A percentile compares a stretch with the other conserved stretches of the same genome.
Evolutionary conservation across 139 green algal genomes (phyloP).

Genomic region (Haematococcus sp.): DNA sequence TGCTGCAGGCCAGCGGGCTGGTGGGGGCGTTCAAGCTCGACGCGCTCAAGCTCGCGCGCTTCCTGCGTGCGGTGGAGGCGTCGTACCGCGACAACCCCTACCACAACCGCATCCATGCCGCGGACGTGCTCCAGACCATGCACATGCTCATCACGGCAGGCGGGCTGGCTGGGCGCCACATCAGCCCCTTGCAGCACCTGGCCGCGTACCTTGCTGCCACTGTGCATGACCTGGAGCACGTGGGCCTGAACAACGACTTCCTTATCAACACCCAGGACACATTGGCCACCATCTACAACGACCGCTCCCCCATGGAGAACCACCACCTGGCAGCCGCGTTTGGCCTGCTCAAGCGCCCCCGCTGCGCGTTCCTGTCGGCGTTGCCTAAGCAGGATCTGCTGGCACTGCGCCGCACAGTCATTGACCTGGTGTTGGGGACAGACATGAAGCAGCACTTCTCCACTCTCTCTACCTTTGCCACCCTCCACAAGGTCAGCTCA

Average conservation of each 20-base stretch:
- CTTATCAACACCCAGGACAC: slow-evolving; percentile 22
- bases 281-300: slow-evolving; percentile 48
- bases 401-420: slow-evolving; percentile 16
- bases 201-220: slow-evolving; percentile 38
- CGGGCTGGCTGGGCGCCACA: slow-evolving; percentile 8
- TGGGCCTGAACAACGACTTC: slow-evolving; percentile 45
- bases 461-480: background rate
- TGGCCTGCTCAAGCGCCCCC: slow-evolving; percentile 18
- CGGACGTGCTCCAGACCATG: slow-evolving; percentile 45
- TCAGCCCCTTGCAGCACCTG: slow-evolving; percentile 20
- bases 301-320: slow-evolving; percentile 41
- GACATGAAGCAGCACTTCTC: slow-evolving; percentile 45
- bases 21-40: no score
- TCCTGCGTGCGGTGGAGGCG: slow-evolving; percentile 30
- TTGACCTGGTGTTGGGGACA: slow-evolving; percentile 20
- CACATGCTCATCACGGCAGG: slow-evolving; percentile 31
- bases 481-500: no score
- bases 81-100: slow-evolving; percentile 43
- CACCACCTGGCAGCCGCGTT: slow-evolving; percentile 38
- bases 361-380: slow-evolving; percentile 30
- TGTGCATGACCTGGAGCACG: slow-evolving; percentile 33
- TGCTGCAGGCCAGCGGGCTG: background rate
- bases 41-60: background rate
- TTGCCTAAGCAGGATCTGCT: slow-evolving; percentile 31
- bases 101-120: slow-evolving; percentile 45